These are phyloP conservation scores for Patellaria atrata DNA, from an alignment of 495 filamentous ascomycete species.

Conservation along the genomic window DNA sequence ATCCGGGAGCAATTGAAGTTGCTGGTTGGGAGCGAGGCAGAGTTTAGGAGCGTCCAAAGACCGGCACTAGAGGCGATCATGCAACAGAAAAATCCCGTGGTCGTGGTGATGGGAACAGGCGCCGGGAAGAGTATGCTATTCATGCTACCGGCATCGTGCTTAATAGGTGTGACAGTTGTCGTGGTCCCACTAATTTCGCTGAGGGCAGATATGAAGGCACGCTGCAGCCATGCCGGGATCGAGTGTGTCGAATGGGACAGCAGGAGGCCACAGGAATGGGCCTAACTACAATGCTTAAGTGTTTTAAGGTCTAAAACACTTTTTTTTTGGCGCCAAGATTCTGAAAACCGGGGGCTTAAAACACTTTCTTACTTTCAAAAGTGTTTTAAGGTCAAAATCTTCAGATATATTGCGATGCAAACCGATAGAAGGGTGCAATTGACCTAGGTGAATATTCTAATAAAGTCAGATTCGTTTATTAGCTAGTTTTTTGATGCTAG, in stretches of 20 bases:
- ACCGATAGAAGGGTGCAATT: no score
- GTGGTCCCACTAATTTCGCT: constrained; percentile 17
- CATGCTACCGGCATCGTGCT: constrained; percentile 15
- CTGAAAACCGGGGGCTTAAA: no score
- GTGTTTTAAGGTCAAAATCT: no score
- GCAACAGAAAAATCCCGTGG: constrained; percentile 4
- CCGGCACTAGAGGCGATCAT: constrained; percentile 4
- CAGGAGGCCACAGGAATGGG: constrained; percentile 8
- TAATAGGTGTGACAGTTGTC: constrained; percentile 9
- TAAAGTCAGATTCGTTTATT: no score
- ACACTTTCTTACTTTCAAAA: no score
- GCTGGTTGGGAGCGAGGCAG: constrained; percentile 5
- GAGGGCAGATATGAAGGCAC: constrained; percentile 6
- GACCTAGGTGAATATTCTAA: no score
- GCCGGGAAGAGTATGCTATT: constrained; percentile 19
- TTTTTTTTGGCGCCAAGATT: no score
- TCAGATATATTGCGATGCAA: no score
- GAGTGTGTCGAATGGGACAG: constrained; percentile 14
- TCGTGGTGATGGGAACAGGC: constrained; percentile 15
- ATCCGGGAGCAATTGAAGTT: constrained; percentile 6
- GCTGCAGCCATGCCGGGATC: constrained; percentile 9
- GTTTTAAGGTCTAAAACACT: no score
- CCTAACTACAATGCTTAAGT: no score
- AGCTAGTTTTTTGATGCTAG: no score
- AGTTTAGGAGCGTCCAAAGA: constrained; percentile 4